Evolutionary conservation across 2,329 filamentous ascomycete genomes (phyloP).

Genomic region (Ophiostoma quercus): DNA sequence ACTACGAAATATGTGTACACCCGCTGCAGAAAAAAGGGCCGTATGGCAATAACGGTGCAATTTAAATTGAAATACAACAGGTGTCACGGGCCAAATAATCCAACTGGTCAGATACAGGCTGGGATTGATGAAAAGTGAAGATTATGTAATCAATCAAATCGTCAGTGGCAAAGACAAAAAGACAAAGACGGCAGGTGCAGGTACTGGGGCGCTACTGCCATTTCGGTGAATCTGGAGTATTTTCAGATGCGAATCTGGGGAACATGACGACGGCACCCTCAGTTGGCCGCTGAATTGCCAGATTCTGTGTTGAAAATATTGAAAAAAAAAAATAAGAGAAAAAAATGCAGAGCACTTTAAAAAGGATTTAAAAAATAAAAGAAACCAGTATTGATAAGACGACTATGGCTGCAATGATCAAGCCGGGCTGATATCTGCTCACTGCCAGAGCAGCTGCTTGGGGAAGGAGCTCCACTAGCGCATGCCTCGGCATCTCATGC

Average conservation of each 20-base stretch:
- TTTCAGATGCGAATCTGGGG: neutral
- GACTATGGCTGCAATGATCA: neutral
- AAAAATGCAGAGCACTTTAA: neutral
- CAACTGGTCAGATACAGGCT: neutral
- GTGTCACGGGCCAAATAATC: neutral
- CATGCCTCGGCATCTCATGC: slow-evolving; percentile 22
- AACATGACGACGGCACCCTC: neutral
- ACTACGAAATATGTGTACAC: neutral
- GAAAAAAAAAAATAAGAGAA: neutral
- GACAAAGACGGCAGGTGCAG: neutral
- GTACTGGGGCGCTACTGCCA: neutral
- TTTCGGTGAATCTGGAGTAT: neutral
- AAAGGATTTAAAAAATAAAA: no score
- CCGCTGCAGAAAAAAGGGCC: neutral
- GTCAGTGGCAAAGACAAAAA: no score
- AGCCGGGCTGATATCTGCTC: neutral
- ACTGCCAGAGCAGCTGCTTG: neutral
- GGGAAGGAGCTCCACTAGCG: slow-evolving; percentile 18
- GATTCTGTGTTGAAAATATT: no score
- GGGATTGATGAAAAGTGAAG: neutral
- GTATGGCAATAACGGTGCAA: neutral
- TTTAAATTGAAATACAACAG: neutral
- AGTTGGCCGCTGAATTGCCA: no score
- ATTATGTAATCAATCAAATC: neutral
- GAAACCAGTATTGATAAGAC: no score